Percentiles rank a stretch among this genome's conserved stretches.
phyloP scores from a whole-genome alignment of 2,329 filamentous ascomycete species.

The Neospermospora avenae region DNA sequence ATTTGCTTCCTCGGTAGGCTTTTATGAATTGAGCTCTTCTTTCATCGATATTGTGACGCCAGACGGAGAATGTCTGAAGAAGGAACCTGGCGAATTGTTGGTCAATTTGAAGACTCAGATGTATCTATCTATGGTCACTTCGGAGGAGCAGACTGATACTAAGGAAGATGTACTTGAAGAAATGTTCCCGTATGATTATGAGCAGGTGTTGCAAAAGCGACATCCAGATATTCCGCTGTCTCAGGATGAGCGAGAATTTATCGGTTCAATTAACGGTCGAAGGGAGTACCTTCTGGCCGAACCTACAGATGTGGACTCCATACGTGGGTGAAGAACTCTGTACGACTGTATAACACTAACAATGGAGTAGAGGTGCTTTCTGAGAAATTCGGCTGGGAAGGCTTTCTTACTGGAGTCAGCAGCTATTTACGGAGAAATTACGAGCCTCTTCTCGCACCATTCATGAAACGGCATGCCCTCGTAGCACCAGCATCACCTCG shows the following conservation, averaged over 20 bases:
- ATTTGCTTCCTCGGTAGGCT: slow-evolving; percentile 61
- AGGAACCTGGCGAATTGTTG: slow-evolving; percentile 57
- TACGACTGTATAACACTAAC: slow-evolving; percentile 12
- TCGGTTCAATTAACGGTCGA: slow-evolving; percentile 50
- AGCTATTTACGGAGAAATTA: slow-evolving; percentile 57
- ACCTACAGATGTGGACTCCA: slow-evolving; percentile 43
- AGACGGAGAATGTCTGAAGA: slow-evolving; percentile 53
- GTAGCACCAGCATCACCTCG: slow-evolving; percentile 24
- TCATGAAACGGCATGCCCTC: slow-evolving; percentile 37
- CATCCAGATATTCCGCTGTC: slow-evolving; percentile 53
- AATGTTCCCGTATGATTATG: slow-evolving; percentile 56
- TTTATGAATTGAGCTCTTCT: slow-evolving; percentile 59
- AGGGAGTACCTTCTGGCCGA: slow-evolving; percentile 55
- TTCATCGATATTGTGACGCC: slow-evolving; percentile 64
- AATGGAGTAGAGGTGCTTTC: slow-evolving; percentile 41
- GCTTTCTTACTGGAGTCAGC: slow-evolving; percentile 57
- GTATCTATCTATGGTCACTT: slow-evolving; percentile 59
- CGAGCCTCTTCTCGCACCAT: slow-evolving; percentile 47
- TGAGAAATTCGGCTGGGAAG: slow-evolving; percentile 60
- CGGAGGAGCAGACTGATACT: slow-evolving; percentile 45
- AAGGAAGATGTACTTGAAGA: slow-evolving; percentile 56
- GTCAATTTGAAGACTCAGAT: slow-evolving; percentile 66
- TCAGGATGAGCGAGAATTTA: slow-evolving; percentile 57
- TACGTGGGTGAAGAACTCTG: slow-evolving; percentile 35
- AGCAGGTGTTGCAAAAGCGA: slow-evolving; percentile 49